Base-by-base conservation (phyloP, 768 basidiomycete species). In the Lanmaoa rubissima region DNA sequence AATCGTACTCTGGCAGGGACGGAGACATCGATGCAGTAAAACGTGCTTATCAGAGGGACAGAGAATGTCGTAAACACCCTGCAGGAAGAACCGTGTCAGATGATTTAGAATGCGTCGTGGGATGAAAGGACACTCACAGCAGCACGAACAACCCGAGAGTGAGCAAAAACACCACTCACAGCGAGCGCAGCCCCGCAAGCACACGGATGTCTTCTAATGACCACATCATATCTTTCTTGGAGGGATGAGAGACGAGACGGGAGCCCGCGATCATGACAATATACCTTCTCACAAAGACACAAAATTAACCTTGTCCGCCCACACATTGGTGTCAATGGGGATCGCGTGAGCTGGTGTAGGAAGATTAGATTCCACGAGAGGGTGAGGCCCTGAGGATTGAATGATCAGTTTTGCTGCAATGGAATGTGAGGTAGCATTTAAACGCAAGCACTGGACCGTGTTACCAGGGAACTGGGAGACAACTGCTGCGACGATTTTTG, bases 81-180 rank as follows among this genome's bases (percentile, higher is more conserved):
- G 26, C 14, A 31, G 14, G 12, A n/a, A 49, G n/a, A 49, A 28
- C 7, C 36, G 28, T 8, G 34, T 17, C 34, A 47, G 34, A 21
- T 14, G 46, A 3, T 9, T 14, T 21, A 13, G 13, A 21, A 21
- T 34, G 9, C 3, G 9, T 21, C 19, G 21, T 14, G 1, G 10
- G 5, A 14, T 34, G 17, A n/a, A 40, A 14, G 8, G 36, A 35
- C n/a, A 13, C 53, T 53, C 26, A 54, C 49, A 39, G 21, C 5
- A 53, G 17, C 16, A 54, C 49, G 9, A 53, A 53, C 19, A 49
- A 53, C 31, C 6, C 38, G 5, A 54, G 32, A 2, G 36, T 19
- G 53, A 54, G 31, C 16, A 39, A n/a, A 39, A 54, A 17, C 21
- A 53, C 49, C 19, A 53, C 53, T n/a, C 38, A 31, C 11, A 53